Evolutionary conservation across 2,329 filamentous ascomycete genomes (phyloP).

Genomic region (Fusarium multiceps): DNA sequence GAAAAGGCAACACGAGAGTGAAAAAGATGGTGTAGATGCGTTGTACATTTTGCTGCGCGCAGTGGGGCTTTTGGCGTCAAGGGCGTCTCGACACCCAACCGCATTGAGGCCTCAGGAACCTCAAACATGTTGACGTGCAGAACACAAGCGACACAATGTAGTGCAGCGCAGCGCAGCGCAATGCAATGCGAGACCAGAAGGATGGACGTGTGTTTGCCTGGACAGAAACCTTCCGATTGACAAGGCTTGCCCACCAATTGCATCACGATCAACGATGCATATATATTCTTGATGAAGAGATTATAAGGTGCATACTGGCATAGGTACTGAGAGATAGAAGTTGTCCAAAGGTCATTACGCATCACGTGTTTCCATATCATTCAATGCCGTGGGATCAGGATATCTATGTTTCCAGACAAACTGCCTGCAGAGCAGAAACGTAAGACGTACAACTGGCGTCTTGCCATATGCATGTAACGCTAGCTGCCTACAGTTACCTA

Average conservation of each 20-base stretch:
- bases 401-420: slow-evolving; percentile 29
- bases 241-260: slow-evolving; percentile 39
- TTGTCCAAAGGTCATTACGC: background rate
- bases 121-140: slow-evolving; percentile 39
- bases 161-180: slow-evolving; percentile 11
- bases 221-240: slow-evolving; percentile 31
- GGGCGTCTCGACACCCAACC: slow-evolving; percentile 63
- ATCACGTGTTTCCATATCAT: background rate
- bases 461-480: slow-evolving; percentile 17
- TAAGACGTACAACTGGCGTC: slow-evolving; percentile 40
- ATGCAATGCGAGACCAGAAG: slow-evolving; percentile 23
- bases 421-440: slow-evolving; percentile 11
- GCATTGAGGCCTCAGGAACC: slow-evolving; percentile 46
- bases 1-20: slow-evolving; percentile 16
- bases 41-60: slow-evolving; percentile 58
- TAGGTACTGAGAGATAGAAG: background rate
- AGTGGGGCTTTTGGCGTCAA: slow-evolving; percentile 54
- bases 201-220: slow-evolving; percentile 36
- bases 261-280: slow-evolving; percentile 28
- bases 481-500: slow-evolving; percentile 13
- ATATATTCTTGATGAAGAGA: slow-evolving; percentile 13
- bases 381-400: slow-evolving; percentile 34
- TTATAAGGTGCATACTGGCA: slow-evolving; percentile 2
- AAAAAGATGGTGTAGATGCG: slow-evolving; percentile 54
- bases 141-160: slow-evolving; percentile 21